These are phyloP conservation scores for Populus hybrid DNA, from an alignment of 441 rosid species.

Conservation along the genomic window DNA sequence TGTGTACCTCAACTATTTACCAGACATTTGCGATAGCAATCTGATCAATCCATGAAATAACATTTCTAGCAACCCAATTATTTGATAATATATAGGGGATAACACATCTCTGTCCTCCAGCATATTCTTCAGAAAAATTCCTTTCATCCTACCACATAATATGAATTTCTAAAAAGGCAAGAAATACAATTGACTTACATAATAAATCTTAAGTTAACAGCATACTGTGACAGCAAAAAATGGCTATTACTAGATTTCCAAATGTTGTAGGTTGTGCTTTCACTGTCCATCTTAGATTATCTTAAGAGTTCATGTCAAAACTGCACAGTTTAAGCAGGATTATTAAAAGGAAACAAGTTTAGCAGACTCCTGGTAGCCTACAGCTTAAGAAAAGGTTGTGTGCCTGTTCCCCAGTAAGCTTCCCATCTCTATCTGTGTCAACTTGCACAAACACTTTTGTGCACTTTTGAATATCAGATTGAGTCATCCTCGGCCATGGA, in stretches of 20 bases:
- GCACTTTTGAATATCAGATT: slow-evolving; percentile 78
- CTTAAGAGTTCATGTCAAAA: slow-evolving; percentile 6
- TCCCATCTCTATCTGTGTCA: slow-evolving; percentile 93
- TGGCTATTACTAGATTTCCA: not conserved
- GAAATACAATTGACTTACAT: not conserved
- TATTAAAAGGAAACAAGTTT: slow-evolving; percentile 4
- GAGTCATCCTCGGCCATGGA: slow-evolving; percentile 93
- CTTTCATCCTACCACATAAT: not conserved
- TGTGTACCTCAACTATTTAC: not conserved
- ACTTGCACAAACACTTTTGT: slow-evolving; percentile 89
- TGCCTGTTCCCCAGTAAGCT: slow-evolving; percentile 91
- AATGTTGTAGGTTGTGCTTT: not conserved
- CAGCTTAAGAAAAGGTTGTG: slow-evolving; percentile 93
- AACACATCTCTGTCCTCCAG: too few species aligned
- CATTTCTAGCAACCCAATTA: too few species aligned
- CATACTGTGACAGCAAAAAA: not conserved
- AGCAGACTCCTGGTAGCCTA: slow-evolving; percentile 85
- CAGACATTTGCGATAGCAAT: not conserved
- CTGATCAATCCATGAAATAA: too few species aligned
- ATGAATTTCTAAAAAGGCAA: not conserved
- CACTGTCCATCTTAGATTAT: not conserved
- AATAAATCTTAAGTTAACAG: not conserved
- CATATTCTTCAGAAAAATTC: not conserved
- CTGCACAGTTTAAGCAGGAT: slow-evolving; percentile 12
- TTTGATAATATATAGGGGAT: too few species aligned